Percentiles rank a stretch among this genome's conserved stretches.
phyloP scores from a whole-genome alignment of 2,329 filamentous ascomycete genomes.

The Calonectria fujianensis region DNA sequence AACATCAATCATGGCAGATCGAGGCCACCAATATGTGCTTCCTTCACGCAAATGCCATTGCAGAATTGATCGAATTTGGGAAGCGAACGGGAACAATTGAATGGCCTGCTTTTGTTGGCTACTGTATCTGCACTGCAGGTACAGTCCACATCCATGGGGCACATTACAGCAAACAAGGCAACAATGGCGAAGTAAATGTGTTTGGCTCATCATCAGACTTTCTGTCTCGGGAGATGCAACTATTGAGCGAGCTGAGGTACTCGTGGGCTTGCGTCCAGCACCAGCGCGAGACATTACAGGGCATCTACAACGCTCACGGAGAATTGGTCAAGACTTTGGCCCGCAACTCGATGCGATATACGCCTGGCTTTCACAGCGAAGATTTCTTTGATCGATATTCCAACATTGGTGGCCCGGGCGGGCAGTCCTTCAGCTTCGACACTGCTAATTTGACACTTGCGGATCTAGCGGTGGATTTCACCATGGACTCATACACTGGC shows the following conservation, averaged over 20 bases:
- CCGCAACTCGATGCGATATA: slow-evolving; percentile 80
- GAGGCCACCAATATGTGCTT: slow-evolving; percentile 92
- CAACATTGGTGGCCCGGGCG: slow-evolving; percentile 74
- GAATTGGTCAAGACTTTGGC: slow-evolving; percentile 85
- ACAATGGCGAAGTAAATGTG: slow-evolving; percentile 75
- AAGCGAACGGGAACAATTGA: slow-evolving; percentile 84
- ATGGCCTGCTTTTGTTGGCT: slow-evolving; percentile 91
- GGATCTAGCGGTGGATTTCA: slow-evolving; percentile 78
- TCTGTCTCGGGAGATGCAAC: slow-evolving; percentile 85
- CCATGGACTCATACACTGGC: slow-evolving; percentile 72
- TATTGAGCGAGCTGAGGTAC: slow-evolving; percentile 83
- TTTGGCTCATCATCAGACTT: slow-evolving; percentile 80
- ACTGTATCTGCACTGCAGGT: slow-evolving; percentile 89
- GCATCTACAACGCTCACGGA: slow-evolving; percentile 85
- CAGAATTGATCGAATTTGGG: slow-evolving; percentile 87
- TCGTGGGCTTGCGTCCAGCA: slow-evolving; percentile 87
- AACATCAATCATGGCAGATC: slow-evolving; percentile 95
- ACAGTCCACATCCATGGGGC: slow-evolving; percentile 92
- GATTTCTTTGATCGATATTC: slow-evolving; percentile 91
- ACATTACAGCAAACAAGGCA: slow-evolving; percentile 79
- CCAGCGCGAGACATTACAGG: slow-evolving; percentile 85
- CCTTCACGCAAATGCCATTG: slow-evolving; percentile 90
- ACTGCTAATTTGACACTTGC: slow-evolving; percentile 83
- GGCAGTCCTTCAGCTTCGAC: slow-evolving; percentile 79
- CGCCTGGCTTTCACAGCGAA: slow-evolving; percentile 87